Conservation (phyloP, 2,329 filamentous ascomycete species). For the Diplodia scrobiculata region DNA sequence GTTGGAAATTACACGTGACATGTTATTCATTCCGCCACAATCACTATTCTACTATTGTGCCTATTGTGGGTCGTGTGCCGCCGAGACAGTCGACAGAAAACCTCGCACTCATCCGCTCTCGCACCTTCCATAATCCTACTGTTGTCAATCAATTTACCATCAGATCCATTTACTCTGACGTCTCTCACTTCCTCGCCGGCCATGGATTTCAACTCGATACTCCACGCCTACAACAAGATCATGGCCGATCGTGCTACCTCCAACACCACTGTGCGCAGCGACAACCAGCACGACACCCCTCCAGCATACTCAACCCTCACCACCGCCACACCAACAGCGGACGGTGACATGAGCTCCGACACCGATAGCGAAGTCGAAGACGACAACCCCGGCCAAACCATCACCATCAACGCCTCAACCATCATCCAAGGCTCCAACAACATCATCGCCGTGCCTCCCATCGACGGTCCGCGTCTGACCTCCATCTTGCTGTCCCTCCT, state of each 20-base stretch:
- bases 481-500: conserved; percentile 52
- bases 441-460: conserved; percentile 49
- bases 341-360: background rate
- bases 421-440: conserved; percentile 55
- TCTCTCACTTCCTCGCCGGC: background rate
- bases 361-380: conserved; percentile 25
- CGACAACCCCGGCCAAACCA: conserved; percentile 34
- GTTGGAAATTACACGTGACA: background rate
- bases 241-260: conserved; percentile 13
- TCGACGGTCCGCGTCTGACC: conserved; percentile 50
- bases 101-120: background rate
- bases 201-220: conserved; percentile 24
- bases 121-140: background rate
- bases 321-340: background rate
- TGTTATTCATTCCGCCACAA: no score
- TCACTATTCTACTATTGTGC: background rate
- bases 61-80: background rate
- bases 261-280: conserved; percentile 12
- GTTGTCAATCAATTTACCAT: background rate
- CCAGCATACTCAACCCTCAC: background rate
- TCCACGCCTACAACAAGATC: conserved; percentile 25
- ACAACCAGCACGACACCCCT: conserved; percentile 1
- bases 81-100: no score
- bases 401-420: conserved; percentile 56
- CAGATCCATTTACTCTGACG: background rate